Conservation (phyloP, 805 yeast species). For the Metschnikowia lachancei region DNA sequence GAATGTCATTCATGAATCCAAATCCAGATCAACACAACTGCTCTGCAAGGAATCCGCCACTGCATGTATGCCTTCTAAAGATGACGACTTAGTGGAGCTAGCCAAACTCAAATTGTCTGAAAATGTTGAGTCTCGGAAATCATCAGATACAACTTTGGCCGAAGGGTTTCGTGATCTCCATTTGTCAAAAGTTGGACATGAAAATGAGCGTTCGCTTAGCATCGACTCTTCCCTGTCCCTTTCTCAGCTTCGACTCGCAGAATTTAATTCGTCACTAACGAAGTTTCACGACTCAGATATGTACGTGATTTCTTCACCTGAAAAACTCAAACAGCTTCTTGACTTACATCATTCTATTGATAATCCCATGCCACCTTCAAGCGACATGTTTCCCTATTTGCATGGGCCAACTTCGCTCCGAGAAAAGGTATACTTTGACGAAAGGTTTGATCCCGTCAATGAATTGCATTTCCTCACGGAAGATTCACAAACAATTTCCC, state of each 20-base stretch:
- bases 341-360: constrained; percentile 19
- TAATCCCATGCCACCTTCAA: constrained; percentile 15
- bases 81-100: not conserved
- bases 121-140: constrained; percentile 6
- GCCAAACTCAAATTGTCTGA: constrained; percentile 3
- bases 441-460: constrained; percentile 15
- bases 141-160: constrained; percentile 14
- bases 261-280: constrained; percentile 9
- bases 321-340: constrained; percentile 19
- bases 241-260: not conserved
- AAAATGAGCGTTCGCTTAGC: not conserved
- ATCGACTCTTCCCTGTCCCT: not conserved
- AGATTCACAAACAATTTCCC: constrained; percentile 2
- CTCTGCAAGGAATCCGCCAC: constrained; percentile 8
- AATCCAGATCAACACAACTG: constrained; percentile 10
- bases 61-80: constrained; percentile 5
- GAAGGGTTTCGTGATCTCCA: constrained; percentile 3
- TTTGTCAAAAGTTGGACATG: not conserved
- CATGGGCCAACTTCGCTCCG: constrained; percentile 30
- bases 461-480: constrained; percentile 10
- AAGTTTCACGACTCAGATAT: constrained; percentile 2
- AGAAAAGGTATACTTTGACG: constrained; percentile 30
- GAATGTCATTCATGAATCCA: not conserved
- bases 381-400: constrained; percentile 33
- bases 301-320: constrained; percentile 6